Base-by-base conservation (phyloP, 2,329 filamentous ascomycete species). In the Scorias spongiosa region DNA sequence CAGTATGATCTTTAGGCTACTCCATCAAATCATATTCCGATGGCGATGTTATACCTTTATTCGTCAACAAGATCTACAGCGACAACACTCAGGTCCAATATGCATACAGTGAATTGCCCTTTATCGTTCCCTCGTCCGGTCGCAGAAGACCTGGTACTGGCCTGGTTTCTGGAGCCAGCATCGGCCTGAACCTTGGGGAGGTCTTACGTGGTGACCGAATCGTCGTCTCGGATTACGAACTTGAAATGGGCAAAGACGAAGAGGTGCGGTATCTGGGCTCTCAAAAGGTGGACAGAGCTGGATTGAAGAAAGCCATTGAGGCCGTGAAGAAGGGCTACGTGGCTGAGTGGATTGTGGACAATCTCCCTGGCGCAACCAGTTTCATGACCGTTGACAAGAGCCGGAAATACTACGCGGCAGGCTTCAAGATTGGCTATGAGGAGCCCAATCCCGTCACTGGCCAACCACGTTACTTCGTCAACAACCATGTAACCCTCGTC, bases 301-400 rank as follows among this genome's bases (percentile, higher is more conserved):
- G 80, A 40, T 62, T 93, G 46, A 71, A 74, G 53, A 75, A 77
- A 58, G 81, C 83, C 4, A 75, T 74, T 52, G 70, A 87, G 48
- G 66, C 93, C 55, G 80, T 93, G 34, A 74, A 74, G 48, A 75
- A 87, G 43, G 84, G 82, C 30, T 93, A 91, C 60, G 78, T 91
- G n/a, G 80, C 80, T 2, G 86, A 93, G 63, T 93, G 86, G 87
- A 93, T 93, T 52, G 82, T 91, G 50, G 86, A 94, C 62, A 93
- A 93, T 55, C 70, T 94, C 9, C 86, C 87, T 1, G 86, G 86
- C 6, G 86, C 86, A 30, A 93, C 86, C 8, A 88, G 81, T 60
- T 93, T 93, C 57, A 81, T 91, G 26, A 89, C 84, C 0, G 81
- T 84, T 30, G 86, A 93, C 62, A 86, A 86, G 66, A 78, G 75